Base-by-base conservation (phyloP, 2,329 filamentous ascomycete species). In the Cercospora sp. region DNA sequence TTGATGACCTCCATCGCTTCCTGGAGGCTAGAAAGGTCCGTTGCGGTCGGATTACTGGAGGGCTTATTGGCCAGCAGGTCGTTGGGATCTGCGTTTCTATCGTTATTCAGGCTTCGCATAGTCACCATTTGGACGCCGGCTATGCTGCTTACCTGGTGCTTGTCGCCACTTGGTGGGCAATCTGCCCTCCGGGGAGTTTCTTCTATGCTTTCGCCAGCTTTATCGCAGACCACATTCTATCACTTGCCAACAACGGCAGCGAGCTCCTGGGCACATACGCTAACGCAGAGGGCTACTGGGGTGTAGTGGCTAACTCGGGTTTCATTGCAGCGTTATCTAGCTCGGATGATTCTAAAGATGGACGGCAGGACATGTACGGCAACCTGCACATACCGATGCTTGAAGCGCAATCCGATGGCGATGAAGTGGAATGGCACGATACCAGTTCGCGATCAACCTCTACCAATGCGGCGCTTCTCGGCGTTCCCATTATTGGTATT, bases 311-410 rank as follows among this genome's bases (percentile, higher is more conserved):
- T 48, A 58, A 48, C 31, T 57, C 62, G 3, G 62, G 28, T 26
- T 53, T 64, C n/a, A 12, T 58, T 7, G 39, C 7, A 57, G 42
- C 13, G 42, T 48, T 8, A 60, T 58, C 1, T 58, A 48, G 20
- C 55, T 30, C 28, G 3, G 6, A 30, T 6, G 28, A 30, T 30
- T 64, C 9, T 68, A 68, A 57, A 68, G 64, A 31, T 60, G 65
- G 28, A 1, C 63, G 59, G n/a, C 65, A 71, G 36, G 69, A 71
- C 57, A 51, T 70, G 3, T 71, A 51, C 42, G 67, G 67, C 12
- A 71, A 71, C 30, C n/a, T 71, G 13, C 68, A 70, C 26, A 65
- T 68, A n/a, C 69, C 69, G 2, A 60, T 71, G 59, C 36, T 71
- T 5, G 69, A 71, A 48, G 39, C 13, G 3, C 28, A 57, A 12